phyloP scores from a whole-genome alignment of 352 stramenopile genomes.

The Globisporangium radiosum region DNA sequence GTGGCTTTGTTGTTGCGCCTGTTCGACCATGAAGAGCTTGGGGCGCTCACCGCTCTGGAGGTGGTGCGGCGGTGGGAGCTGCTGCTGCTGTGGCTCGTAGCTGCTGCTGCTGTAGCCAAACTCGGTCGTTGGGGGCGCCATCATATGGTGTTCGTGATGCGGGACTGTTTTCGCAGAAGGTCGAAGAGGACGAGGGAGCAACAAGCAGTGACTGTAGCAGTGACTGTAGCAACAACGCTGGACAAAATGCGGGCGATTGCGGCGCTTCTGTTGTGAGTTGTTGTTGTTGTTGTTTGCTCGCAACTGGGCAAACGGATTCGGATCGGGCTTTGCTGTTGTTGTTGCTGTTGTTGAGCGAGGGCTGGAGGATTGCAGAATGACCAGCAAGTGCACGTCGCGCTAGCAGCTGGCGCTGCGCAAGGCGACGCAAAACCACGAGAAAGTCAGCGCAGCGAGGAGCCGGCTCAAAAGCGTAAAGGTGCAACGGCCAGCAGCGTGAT shows the following conservation, averaged over 20 bases:
- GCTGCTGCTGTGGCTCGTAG: conserved; percentile 8
- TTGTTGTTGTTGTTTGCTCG: background rate
- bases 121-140: conserved; percentile 9
- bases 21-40: conserved; percentile 46
- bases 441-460: background rate
- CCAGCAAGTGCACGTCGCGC: conserved; percentile 1
- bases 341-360: conserved; percentile 1
- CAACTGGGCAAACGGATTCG: background rate
- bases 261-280: background rate
- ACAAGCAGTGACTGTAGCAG: background rate
- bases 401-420: conserved; percentile 13
- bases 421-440: conserved; percentile 6
- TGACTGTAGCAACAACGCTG: too few species aligned
- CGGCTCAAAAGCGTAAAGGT: background rate
- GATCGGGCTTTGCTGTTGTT: background rate
- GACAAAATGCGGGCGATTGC: too few species aligned
- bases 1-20: background rate
- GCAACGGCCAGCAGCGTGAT: too few species aligned
- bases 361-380: conserved; percentile 13
- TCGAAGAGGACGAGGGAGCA: conserved; percentile 1
- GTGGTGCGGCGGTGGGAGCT: conserved; percentile 16
- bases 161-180: conserved; percentile 6
- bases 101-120: conserved; percentile 9
- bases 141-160: conserved; percentile 7
- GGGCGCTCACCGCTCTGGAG: conserved; percentile 45